Percentiles rank a stretch among this genome's conserved stretches.
Evolutionary conservation across 352 stramenopile genomes (phyloP).

Genomic region (Plasmopara halstedii): DNA sequence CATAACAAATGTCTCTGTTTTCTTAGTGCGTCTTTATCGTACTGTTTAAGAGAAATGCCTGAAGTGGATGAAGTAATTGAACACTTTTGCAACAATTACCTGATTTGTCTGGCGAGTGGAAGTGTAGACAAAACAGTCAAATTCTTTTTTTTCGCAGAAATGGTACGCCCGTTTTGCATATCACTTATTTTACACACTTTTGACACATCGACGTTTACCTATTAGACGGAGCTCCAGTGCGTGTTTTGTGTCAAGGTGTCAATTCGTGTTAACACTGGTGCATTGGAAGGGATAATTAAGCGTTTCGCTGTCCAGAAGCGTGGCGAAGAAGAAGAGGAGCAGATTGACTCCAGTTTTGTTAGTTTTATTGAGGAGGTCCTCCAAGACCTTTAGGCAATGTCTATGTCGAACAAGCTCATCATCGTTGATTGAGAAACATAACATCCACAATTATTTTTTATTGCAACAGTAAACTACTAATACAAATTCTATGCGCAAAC

Average conservation of each 20-base stretch:
- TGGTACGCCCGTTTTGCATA: conserved; percentile 30
- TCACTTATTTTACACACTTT: background rate
- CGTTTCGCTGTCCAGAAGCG: conserved; percentile 53
- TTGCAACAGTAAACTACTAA: conserved; percentile 15
- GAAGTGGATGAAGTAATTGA: conserved; percentile 75
- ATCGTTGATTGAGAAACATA: conserved; percentile 18
- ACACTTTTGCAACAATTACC: conserved; percentile 52
- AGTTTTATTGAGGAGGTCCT: conserved; percentile 75
- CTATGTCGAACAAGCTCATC: conserved; percentile 7
- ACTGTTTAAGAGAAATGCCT: conserved; percentile 39
- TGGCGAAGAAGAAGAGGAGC: conserved; percentile 56
- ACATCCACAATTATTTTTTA: conserved; percentile 16
- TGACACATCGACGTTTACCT: conserved; percentile 4
- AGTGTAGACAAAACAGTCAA: conserved; percentile 67
- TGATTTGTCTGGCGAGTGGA: conserved; percentile 77
- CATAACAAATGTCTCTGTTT: background rate
- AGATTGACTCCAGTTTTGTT: conserved; percentile 82
- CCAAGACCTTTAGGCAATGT: conserved; percentile 44
- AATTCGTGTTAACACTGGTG: conserved; percentile 47
- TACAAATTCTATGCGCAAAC: conserved; percentile 3
- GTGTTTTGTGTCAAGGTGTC: conserved; percentile 79
- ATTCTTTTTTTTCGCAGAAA: conserved; percentile 85
- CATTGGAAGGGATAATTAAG: conserved; percentile 61
- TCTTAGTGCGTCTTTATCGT: conserved; percentile 44
- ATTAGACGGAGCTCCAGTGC: conserved; percentile 65